These are phyloP conservation scores for Colletotrichum lini DNA, from an alignment of 2,329 filamentous ascomycete genomes.

Conservation along the genomic window DNA sequence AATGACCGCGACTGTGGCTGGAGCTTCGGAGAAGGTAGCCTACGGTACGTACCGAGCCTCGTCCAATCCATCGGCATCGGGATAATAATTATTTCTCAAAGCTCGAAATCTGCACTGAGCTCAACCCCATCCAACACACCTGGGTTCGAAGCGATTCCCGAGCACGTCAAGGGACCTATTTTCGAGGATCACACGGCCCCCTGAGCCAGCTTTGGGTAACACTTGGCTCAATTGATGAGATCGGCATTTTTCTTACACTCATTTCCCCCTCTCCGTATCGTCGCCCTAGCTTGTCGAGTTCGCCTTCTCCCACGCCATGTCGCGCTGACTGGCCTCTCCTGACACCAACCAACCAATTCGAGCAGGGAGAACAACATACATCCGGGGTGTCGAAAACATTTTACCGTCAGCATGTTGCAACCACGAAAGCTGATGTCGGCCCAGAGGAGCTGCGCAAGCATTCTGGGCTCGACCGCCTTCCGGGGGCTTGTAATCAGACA, in stretches of 20 bases:
- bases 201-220: too few species aligned
- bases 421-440: conserved; percentile 24
- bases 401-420: conserved; percentile 7
- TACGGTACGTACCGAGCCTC: conserved; percentile 12
- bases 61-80: conserved; percentile 19
- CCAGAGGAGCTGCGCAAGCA: conserved; percentile 21
- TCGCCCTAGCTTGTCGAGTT: neutral
- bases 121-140: neutral
- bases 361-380: conserved; percentile 6
- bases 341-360: conserved; percentile 10
- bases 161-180: neutral
- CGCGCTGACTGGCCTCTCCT: conserved; percentile 29
- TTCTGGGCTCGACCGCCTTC: conserved; percentile 27
- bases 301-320: conserved; percentile 26
- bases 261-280: neutral
- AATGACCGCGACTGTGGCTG: conserved; percentile 22
- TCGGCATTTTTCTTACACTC: neutral
- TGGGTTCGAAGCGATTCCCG: conserved; percentile 18
- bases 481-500: conserved; percentile 22
- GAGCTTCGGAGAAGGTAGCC: neutral
- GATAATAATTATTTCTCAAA: conserved; percentile 38
- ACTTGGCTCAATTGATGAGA: neutral
- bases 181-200: neutral
- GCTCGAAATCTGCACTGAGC: conserved; percentile 38
- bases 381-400: neutral